Base-by-base conservation (phyloP, 1,284 basidiomycete species). In the Termitomyces sp. region DNA sequence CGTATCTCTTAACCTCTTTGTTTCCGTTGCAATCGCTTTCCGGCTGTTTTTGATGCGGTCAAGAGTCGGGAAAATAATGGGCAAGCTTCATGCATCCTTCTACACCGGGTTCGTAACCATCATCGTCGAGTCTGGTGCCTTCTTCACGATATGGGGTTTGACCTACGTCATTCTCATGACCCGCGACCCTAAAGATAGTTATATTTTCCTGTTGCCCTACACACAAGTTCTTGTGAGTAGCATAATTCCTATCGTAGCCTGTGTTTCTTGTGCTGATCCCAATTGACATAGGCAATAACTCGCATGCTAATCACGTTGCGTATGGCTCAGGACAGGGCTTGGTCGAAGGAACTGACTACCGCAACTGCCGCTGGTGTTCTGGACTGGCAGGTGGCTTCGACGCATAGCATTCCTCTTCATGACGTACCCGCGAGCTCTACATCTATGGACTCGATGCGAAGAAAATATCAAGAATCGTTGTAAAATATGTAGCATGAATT, bases 311-410 rank as follows among this genome's bases (percentile, higher is more conserved):
- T 70, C 48, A 60, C 67, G 14, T 58, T 71, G 11, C 65, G 68
- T 24, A 72, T 72, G 64, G 66, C 68, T 9, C 68, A 71, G 46
- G 63, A 68, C 46, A 62, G 66, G 16, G 70, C 70, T n/a, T 72
- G 70, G 70, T 65, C 65, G 3, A 59, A 50, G 45, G 68, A 72
- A 34, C 64, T 68, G 11, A 62, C 66, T 30, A 55, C 55, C 0
- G 66, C 69, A 6, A 62, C 64, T 11, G 54, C 61, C 18, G 53
- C 56, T 18, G 70, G 68, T 7, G 55, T 64, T 7, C 52, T 70
- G 9, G 70, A 72, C 33, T 70, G 70, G 70, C 60, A 68, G 50
- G 65, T 70, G 9, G 64, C 69, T 0, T 70, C 70, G 33, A 61
- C 60, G 19, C 65, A 62, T 52, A 70, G 65, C 51, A 62, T 69